Evolutionary conservation across 1,284 basidiomycete genomes (phyloP).

Genomic region (Cerioporus squamosus): DNA sequence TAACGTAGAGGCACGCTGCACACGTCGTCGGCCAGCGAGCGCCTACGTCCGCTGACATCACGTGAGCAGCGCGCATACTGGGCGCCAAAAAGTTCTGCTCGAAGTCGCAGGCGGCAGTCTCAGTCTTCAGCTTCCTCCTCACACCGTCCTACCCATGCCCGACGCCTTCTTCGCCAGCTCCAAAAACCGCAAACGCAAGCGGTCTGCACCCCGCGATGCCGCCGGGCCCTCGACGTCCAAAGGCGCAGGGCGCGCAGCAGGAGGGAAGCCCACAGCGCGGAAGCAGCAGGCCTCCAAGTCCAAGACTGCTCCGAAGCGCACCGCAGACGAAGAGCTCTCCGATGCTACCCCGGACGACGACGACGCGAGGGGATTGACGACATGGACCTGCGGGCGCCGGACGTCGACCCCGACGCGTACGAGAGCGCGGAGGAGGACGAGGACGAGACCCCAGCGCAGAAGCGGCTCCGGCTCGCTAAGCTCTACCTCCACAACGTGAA

Average conservation of each 20-base stretch:
- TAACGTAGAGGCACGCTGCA: no score
- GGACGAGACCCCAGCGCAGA: conserved; percentile 93
- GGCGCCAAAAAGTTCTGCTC: conserved; percentile 16
- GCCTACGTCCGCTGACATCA: no score
- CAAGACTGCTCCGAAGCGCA: conserved; percentile 33
- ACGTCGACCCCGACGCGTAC: conserved; percentile 52
- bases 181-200: conserved; percentile 75
- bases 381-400: conserved; percentile 72
- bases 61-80: no score
- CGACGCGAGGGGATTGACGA: conserved; percentile 65
- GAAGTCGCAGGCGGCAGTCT: no score
- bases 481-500: conserved; percentile 89
- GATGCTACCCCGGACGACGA: conserved; percentile 63
- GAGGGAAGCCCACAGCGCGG: conserved; percentile 4
- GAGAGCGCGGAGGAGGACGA: conserved; percentile 81
- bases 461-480: conserved; percentile 88
- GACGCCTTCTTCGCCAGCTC: conserved; percentile 80
- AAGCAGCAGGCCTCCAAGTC: conserved; percentile 15
- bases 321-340: conserved; percentile 76
- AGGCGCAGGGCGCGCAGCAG: conserved; percentile 22
- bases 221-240: conserved; percentile 33
- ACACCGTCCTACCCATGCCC: conserved; percentile 52
- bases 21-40: no score
- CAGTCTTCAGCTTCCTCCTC: background rate
- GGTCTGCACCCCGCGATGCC: conserved; percentile 41